Evolutionary conservation across 768 basidiomycete species (phyloP), one percentile per base, ranked within the genome.

Genomic region (Trichaptum fuscoviolaceum): DNA sequence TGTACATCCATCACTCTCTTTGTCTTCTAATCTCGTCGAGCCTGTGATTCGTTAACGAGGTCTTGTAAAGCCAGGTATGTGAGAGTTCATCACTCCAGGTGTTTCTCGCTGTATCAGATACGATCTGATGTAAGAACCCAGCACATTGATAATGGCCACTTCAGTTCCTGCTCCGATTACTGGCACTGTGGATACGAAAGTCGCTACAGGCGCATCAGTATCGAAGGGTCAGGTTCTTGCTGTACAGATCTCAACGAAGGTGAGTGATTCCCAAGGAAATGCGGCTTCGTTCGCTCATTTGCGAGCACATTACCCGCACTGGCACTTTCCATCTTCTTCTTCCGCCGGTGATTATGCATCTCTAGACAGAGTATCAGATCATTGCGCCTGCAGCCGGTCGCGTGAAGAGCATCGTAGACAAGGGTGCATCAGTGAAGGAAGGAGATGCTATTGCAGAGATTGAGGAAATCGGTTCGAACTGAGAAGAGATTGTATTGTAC

Each of bases 391-490:
- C 52, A n/a, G 25, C 58, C 35, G 68, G 68, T 27, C 57, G 35
- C 23, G 35, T 69, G 20, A 69, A 62, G 58, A 17, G 35, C 8
- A 25, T 69, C 34, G 68, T 67, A 30, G 34, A 64, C 26, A 67
- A 69, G 35, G 68, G 68, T 24, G 57, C 20, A 20, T 57, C 58
- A 15, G 63, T 67, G 25, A 64, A 35, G 52, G 57, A 66, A 63
- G 68, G 68, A 25, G 68, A 67, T 6, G 52, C 52, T 6, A 57
- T 69, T 62, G 68, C 68, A 17, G 68, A 69, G 58, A 67, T 69
- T 35, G 34, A 35, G 2, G 12, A 12, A 52, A 12, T 12, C 2
- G 15, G 10, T 5, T 52, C 15, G 10, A 12, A 15, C 12, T 52
- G 42, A 52, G 20, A 15, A 20, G 42, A 52, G 42, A 5, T 52